These are phyloP conservation scores for Delphinella strobiligena DNA, from an alignment of 2,329 filamentous ascomycete species.

Conservation along the genomic window DNA sequence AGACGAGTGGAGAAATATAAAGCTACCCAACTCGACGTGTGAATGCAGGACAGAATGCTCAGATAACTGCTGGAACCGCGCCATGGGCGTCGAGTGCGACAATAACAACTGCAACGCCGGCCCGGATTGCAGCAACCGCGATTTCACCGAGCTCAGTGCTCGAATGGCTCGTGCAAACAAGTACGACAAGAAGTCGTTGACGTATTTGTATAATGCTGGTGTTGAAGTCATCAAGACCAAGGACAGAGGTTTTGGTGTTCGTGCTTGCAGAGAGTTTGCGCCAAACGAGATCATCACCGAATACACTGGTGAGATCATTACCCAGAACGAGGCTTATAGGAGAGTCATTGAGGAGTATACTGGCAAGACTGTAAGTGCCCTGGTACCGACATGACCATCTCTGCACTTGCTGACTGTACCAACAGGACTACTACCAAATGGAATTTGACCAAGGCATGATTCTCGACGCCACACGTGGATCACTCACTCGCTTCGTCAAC, in stretches of 20 bases:
- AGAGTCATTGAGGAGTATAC: constrained; percentile 92
- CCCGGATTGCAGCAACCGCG: constrained; percentile 72
- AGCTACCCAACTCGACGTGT: constrained; percentile 36
- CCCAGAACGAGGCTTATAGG: constrained; percentile 80
- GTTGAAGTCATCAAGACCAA: constrained; percentile 89
- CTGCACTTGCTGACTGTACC: constrained; percentile 1
- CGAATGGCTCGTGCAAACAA: constrained; percentile 45
- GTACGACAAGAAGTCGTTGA: constrained; percentile 21
- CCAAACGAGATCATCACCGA: constrained; percentile 95
- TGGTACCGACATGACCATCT: not conserved
- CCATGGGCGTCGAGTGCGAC: constrained; percentile 97
- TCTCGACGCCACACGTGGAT: constrained; percentile 90
- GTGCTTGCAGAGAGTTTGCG: constrained; percentile 76
- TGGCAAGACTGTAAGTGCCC: constrained; percentile 63
- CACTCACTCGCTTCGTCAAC: constrained; percentile 94
- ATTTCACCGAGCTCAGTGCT: constrained; percentile 67
- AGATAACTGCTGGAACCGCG: constrained; percentile 84
- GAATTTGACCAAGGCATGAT: constrained; percentile 98
- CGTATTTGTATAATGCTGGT: constrained; percentile 79
- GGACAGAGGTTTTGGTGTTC: constrained; percentile 82
- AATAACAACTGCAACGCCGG: constrained; percentile 75
- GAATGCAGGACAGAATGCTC: constrained; percentile 77
- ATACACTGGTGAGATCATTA: constrained; percentile 96
- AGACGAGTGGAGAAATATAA: constrained; percentile 20
- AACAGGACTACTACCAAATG: constrained; percentile 94